Evolutionary conservation across 352 stramenopile species (phyloP), one percentile per base, ranked within the genome.

Genomic region (Phytopythium cucurbitacearum): DNA sequence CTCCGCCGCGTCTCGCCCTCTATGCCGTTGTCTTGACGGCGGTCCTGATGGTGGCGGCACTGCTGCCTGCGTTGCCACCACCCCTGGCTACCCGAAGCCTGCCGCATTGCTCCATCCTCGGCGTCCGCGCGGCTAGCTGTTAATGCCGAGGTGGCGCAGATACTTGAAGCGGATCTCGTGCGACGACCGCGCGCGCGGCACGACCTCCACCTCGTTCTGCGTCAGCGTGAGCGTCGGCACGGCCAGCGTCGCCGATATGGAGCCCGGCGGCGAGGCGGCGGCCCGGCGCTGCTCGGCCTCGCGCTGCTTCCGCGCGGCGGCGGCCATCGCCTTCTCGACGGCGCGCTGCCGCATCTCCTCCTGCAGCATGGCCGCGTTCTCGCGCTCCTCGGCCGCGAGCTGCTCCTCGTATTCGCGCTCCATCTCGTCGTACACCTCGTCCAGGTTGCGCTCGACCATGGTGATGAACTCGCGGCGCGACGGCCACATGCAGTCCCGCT

Each of bases 391-490:
- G 12, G 69, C 71, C 47, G 80, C 65, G 9, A 76, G 32, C 43
- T 92, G 77, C 33, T 84, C 72, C 60, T 91, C 80, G 60, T 89
- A 91, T 59, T 94, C 85, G 38, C 79, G 80, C 62, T 94, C 85
- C 76, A 94, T 91, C 50, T 93, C 85, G 7, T 92, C 85, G 55
- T 94, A 94, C 43, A 94, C 81, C 21, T 80, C 72, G 21, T 94
- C 85, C 34, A 94, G 59, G 43, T 94, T 94, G 40, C 82, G 85
- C 65, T 94, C 85, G n/a, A 94, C 85, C 85, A 94, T 94, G 4
- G 80, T 57, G 16, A 94, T 72, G 49, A 94, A 93, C 56, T 94
- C 82, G n/a, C 67, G 32, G 7, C 85, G 81, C 5, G 81, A 87
- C 40, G 87, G 83, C 85, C 85, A 94, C 80, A 94, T 91, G 48